Base-by-base conservation (phyloP, 179 eudicot genomes). In the Drosera spatulata region DNA sequence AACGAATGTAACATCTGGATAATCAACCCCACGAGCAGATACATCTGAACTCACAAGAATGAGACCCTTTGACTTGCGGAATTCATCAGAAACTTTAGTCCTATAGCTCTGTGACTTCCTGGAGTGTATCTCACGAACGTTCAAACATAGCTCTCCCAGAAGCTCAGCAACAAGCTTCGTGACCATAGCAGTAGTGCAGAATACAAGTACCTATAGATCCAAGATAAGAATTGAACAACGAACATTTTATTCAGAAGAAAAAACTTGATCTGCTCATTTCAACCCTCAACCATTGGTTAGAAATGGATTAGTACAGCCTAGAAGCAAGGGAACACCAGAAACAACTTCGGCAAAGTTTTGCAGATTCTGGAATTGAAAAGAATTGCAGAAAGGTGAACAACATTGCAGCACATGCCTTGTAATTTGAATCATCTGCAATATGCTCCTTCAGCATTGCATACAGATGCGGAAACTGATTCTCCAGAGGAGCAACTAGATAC, bases 21-120 rank as follows among this genome's bases (percentile, higher is more conserved):
- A 91, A 71, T 91, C 98, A 10, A 91, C 98, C 53, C 98, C 98
- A 58, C 98, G 93, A 2, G 98, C 98, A 60, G 98, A 91, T 13
- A 91, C 98, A 70, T 91, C 98, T 38, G 98, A 91, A 50, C 96
- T 88, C 47, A 91, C 98, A 54, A 91, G 90, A 66, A 88, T 88
- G 65, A 88, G 86, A 65, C 96, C 91, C 76, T 80, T 91, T 46
- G 96, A 91, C 80, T 81, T 88, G 62, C 96, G 79, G 60, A 91
- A 91, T 66, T 91, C 98, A 69, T 91, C 96, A 0, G 98, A 91
- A 48, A 91, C 77, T 69, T 82, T 79, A 13, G 98, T 91, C 64
- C 98, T 78, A 74, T 88, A 86, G 72, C 93, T 84, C 68, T 91
- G 98, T 12, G 93, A 74, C 68, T 88, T 91, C 66, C 95, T 80